These are phyloP conservation scores for Anthracocystis setariae DNA, from an alignment of 1,284 basidiomycete species.

Conservation along the genomic window DNA sequence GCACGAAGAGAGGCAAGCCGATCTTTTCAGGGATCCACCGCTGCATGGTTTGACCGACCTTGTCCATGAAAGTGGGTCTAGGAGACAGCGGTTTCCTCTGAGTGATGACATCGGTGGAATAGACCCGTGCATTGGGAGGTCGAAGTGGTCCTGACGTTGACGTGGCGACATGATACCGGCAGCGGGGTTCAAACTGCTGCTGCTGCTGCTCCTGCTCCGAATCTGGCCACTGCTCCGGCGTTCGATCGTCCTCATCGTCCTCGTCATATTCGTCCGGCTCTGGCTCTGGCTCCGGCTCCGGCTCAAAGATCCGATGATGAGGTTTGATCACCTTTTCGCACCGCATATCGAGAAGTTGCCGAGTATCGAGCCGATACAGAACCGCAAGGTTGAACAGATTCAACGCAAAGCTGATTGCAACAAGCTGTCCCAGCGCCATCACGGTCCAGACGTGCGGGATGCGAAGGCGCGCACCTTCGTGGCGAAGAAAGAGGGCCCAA, in stretches of 20 bases:
- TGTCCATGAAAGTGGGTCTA: conserved; percentile 22
- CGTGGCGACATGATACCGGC: not conserved
- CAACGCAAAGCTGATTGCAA: conserved; percentile 78
- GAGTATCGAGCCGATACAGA: conserved; percentile 67
- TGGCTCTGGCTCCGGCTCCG: not conserved
- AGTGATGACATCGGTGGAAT: conserved; percentile 16
- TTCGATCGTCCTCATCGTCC: not conserved
- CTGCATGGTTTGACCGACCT: conserved; percentile 13
- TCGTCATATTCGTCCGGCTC: too few species aligned
- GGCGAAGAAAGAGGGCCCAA: conserved; percentile 74
- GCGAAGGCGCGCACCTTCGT: conserved; percentile 72
- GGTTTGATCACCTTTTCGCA: conserved; percentile 9
- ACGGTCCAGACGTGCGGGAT: conserved; percentile 76
- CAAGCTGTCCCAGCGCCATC: conserved; percentile 79
- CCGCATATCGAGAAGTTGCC: conserved; percentile 16
- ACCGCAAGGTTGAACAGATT: conserved; percentile 77
- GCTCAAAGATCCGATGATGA: conserved; percentile 14
- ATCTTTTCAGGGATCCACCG: conserved; percentile 22
- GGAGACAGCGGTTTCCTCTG: conserved; percentile 26
- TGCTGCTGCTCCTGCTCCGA: not conserved
- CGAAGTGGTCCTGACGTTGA: not conserved
- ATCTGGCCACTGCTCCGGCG: not conserved
- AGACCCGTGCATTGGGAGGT: not conserved
- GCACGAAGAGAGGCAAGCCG: conserved; percentile 68
- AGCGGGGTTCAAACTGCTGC: not conserved